Percentiles rank a stretch among this genome's conserved stretches.
These are phyloP conservation scores for Botryotinia narcissicola DNA, from an alignment of 2,329 filamentous ascomycete species.

Conservation along the genomic window DNA sequence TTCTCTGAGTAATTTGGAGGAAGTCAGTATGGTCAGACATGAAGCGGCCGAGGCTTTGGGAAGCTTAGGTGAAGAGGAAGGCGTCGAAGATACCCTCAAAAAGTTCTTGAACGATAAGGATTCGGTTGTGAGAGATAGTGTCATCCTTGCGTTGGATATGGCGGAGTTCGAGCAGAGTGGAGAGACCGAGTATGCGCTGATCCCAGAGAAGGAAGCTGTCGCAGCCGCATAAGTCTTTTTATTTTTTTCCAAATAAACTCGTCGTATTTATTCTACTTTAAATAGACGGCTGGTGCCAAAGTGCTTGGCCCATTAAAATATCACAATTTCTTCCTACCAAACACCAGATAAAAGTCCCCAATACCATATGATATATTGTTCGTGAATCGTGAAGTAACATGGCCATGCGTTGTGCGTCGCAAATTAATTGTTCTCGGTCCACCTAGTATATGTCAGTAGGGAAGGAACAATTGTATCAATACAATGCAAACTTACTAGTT, in stretches of 20 bases:
- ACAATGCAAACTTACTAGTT: conserved; percentile 60
- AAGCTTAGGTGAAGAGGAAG: conserved; percentile 87
- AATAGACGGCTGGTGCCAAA: conserved; percentile 35
- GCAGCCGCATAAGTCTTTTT: conserved; percentile 19
- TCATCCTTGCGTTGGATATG: conserved; percentile 96
- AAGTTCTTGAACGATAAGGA: conserved; percentile 87
- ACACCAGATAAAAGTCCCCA: neutral
- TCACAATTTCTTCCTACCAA: conserved; percentile 21
- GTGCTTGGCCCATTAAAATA: conserved; percentile 37
- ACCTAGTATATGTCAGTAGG: conserved; percentile 33
- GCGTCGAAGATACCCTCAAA: conserved; percentile 82
- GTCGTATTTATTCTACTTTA: neutral
- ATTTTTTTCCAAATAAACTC: neutral
- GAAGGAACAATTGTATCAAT: neutral
- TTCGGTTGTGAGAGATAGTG: conserved; percentile 89
- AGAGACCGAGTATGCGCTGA: conserved; percentile 85
- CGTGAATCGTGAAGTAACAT: neutral
- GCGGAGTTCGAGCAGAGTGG: conserved; percentile 92
- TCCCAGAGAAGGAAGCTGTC: conserved; percentile 57
- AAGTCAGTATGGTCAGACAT: conserved; percentile 95
- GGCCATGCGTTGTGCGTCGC: conserved; percentile 12
- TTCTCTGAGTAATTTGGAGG: conserved; percentile 72
- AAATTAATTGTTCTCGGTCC: conserved; percentile 41
- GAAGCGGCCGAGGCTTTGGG: conserved; percentile 96
- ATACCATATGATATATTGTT: conserved; percentile 11